Percentiles rank a stretch among this genome's conserved stretches.
These are phyloP conservation scores for Malassezia vespertilionis DNA, from an alignment of 1,284 basidiomycete species.

Conservation along the genomic window DNA sequence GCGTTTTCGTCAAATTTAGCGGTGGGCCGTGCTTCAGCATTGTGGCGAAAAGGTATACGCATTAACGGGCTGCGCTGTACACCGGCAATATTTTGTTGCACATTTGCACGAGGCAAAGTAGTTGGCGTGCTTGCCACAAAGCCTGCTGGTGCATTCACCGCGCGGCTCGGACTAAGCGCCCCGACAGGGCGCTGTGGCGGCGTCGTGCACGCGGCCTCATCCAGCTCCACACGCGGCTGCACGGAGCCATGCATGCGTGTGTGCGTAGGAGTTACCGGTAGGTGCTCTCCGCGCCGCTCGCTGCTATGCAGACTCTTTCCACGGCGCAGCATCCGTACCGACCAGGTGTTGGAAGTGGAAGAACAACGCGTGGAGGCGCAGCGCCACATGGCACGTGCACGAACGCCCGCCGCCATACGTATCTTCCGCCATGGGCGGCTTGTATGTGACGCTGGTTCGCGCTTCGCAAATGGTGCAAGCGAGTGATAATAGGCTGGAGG, in stretches of 20 bases:
- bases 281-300: too few species aligned
- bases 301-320: too few species aligned
- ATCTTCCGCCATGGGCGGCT: neutral
- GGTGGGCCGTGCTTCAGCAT: neutral
- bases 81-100: neutral
- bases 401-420: neutral
- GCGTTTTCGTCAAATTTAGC: neutral
- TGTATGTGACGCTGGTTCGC: slow-evolving; percentile 5
- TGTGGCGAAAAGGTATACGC: neutral
- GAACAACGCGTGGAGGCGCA: too few species aligned
- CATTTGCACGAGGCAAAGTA: neutral
- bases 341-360: too few species aligned
- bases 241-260: neutral
- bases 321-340: too few species aligned
- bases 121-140: too few species aligned
- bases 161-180: too few species aligned
- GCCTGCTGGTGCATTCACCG: too few species aligned
- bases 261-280: neutral
- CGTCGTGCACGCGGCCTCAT: too few species aligned
- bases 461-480: neutral
- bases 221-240: too few species aligned
- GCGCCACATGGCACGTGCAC: slow-evolving; percentile 5
- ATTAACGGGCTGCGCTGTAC: neutral
- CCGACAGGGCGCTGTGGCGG: too few species aligned
- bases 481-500: neutral